phyloP scores from a whole-genome alignment of 176 grass and related monocot genomes.

The Lolium rigidum region DNA sequence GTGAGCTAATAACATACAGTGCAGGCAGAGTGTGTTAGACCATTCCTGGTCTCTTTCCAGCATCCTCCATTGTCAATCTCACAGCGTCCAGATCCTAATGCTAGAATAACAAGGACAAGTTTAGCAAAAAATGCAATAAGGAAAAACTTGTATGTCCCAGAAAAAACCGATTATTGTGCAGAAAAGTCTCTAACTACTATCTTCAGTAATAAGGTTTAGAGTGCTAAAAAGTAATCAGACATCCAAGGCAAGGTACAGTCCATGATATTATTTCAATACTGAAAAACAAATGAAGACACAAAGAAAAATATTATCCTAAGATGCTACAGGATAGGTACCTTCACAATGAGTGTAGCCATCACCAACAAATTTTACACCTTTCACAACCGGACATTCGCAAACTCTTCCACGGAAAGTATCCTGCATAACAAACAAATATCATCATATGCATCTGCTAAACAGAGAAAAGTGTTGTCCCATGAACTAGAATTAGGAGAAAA shows the following conservation, averaged over 20 bases:
- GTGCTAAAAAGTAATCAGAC: not conserved
- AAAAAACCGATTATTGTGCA: not conserved
- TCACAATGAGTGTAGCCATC: constrained; percentile 96
- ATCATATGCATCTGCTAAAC: constrained; percentile 33
- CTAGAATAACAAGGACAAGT: constrained; percentile 48
- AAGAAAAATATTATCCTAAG: not conserved
- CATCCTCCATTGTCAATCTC: constrained; percentile 95
- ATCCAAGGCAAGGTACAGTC: not conserved
- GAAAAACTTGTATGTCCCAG: not conserved
- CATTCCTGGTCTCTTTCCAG: constrained; percentile 85
- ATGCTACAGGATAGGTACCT: constrained; percentile 66
- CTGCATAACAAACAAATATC: constrained; percentile 43
- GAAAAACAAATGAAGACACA: constrained; percentile 2
- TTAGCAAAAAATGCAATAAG: not conserved
- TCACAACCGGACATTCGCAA: constrained; percentile 81
- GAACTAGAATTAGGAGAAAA: constrained; percentile 17
- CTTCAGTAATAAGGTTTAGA: constrained; percentile 5
- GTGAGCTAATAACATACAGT: constrained; percentile 55
- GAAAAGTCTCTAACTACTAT: not conserved
- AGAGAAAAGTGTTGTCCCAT: not conserved
- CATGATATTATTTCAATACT: constrained; percentile 1
- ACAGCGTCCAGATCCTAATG: constrained; percentile 86
- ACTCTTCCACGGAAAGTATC: constrained; percentile 97
- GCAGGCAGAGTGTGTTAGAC: constrained; percentile 71
- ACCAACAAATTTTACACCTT: constrained; percentile 91